Percentiles rank a stretch among this genome's conserved stretches.
These are phyloP conservation scores for Fusarium neocosmosporiellum DNA, from an alignment of 2,329 filamentous ascomycete genomes.

Conservation along the genomic window DNA sequence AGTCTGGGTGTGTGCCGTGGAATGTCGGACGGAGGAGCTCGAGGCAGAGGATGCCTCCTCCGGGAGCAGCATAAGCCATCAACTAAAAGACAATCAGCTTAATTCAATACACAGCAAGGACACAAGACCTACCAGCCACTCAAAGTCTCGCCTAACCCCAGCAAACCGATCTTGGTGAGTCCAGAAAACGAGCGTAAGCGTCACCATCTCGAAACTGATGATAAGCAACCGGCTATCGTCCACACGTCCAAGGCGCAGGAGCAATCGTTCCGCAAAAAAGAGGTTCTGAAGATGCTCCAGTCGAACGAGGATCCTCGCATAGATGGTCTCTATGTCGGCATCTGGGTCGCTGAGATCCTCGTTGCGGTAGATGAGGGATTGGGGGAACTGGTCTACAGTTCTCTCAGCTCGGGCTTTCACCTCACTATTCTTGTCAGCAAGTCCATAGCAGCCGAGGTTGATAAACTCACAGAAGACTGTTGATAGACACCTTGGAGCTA, in stretches of 20 bases:
- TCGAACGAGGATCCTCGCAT: slow-evolving; percentile 58
- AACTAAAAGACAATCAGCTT: slow-evolving; percentile 46
- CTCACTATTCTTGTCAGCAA: slow-evolving; percentile 41
- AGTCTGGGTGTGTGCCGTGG: slow-evolving; percentile 46
- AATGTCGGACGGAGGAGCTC: slow-evolving; percentile 59
- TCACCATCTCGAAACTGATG: slow-evolving; percentile 61
- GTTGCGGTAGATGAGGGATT: slow-evolving; percentile 52
- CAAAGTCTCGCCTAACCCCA: slow-evolving; percentile 56
- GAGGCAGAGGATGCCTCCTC: slow-evolving; percentile 61
- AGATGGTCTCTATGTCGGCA: slow-evolving; percentile 48
- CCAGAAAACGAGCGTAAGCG: slow-evolving; percentile 59
- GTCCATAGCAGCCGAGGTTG: accelerated
- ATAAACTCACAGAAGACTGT: slow-evolving; percentile 35
- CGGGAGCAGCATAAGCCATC: slow-evolving; percentile 62
- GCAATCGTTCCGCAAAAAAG: slow-evolving; percentile 68
- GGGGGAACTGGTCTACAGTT: slow-evolving; percentile 51
- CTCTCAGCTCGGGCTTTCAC: slow-evolving; percentile 50
- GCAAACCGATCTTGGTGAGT: slow-evolving; percentile 60
- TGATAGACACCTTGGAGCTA: slow-evolving; percentile 18
- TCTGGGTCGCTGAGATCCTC: slow-evolving; percentile 51
- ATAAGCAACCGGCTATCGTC: slow-evolving; percentile 55
- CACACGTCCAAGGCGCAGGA: slow-evolving; percentile 57
- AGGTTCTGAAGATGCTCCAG: slow-evolving; percentile 66
- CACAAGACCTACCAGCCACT: slow-evolving; percentile 57
- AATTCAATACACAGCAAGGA: accelerated